Conservation (phyloP, 495 filamentous ascomycete species). For the Lindgomyces ingoldianus region DNA sequence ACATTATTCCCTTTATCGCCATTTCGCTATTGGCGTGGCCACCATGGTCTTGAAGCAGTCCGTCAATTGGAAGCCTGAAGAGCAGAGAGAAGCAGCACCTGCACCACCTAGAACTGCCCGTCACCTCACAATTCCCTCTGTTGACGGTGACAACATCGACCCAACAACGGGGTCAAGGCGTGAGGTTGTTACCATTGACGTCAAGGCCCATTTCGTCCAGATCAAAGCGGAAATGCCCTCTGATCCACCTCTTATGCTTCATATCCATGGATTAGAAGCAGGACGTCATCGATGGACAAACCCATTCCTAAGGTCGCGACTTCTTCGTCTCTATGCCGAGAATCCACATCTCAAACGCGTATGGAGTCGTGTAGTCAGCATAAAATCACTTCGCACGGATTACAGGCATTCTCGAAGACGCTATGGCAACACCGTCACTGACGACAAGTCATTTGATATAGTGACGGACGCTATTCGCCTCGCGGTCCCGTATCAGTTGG, state of each 20-base stretch:
- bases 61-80: slow-evolving; percentile 48
- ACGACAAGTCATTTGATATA: slow-evolving; percentile 84
- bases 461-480: slow-evolving; percentile 81
- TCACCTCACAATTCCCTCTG: slow-evolving; percentile 30
- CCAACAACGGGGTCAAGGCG: slow-evolving; percentile 16
- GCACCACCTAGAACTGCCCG: background rate
- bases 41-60: slow-evolving; percentile 72
- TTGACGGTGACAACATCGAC: slow-evolving; percentile 35
- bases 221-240: slow-evolving; percentile 84
- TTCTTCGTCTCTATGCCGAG: slow-evolving; percentile 81
- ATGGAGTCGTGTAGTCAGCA: slow-evolving; percentile 82
- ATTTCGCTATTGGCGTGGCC: slow-evolving; percentile 87
- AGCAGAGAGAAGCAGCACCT: background rate
- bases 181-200: slow-evolving; percentile 79
- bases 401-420: slow-evolving; percentile 74
- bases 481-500: slow-evolving; percentile 90
- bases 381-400: slow-evolving; percentile 78
- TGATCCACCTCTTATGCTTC: slow-evolving; percentile 87
- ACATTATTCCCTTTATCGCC: slow-evolving; percentile 91
- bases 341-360: slow-evolving; percentile 75
- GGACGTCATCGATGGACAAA: slow-evolving; percentile 82
- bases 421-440: slow-evolving; percentile 57
- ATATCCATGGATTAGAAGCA: slow-evolving; percentile 75
- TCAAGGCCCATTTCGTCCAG: slow-evolving; percentile 76
- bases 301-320: slow-evolving; percentile 72